These are phyloP conservation scores for Samsoniella hepiali DNA, from an alignment of 2,329 filamentous ascomycete genomes.

Conservation along the genomic window DNA sequence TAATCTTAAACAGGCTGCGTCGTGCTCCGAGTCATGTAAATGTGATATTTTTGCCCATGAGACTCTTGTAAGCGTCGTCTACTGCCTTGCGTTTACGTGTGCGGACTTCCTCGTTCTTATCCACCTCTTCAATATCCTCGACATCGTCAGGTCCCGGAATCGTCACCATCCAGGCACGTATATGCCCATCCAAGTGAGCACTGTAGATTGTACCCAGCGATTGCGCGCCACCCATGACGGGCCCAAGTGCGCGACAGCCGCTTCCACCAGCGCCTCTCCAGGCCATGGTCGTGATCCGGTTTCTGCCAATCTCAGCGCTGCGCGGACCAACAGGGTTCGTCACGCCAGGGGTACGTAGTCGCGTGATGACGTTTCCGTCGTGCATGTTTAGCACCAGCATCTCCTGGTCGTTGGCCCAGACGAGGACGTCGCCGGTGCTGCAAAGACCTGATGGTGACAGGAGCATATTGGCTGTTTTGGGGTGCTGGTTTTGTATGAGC, in stretches of 20 bases:
- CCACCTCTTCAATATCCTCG: conserved; percentile 43
- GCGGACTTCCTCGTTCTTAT: conserved; percentile 44
- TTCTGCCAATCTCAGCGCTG: conserved; percentile 55
- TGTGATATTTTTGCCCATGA: conserved; percentile 70
- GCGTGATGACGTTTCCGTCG: conserved; percentile 68
- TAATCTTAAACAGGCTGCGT: not conserved
- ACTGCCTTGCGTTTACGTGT: conserved; percentile 71
- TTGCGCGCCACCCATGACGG: conserved; percentile 58
- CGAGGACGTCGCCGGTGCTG: conserved; percentile 60
- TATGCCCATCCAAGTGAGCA: conserved; percentile 78
- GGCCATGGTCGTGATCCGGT: conserved; percentile 69
- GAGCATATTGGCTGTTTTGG: conserved; percentile 60
- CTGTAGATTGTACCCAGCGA: conserved; percentile 65
- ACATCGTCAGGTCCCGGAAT: conserved; percentile 50
- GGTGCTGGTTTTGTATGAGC: conserved; percentile 68
- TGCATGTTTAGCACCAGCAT: conserved; percentile 78
- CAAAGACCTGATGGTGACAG: conserved; percentile 59
- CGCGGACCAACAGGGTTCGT: conserved; percentile 39
- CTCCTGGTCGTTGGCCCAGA: conserved; percentile 79
- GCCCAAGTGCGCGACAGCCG: conserved; percentile 51
- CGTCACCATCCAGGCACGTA: conserved; percentile 71
- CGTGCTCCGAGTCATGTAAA: conserved; percentile 41
- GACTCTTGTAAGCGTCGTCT: conserved; percentile 73
- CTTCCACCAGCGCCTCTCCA: conserved; percentile 65
- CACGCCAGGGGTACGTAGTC: conserved; percentile 63